Evolutionary conservation across 257 asterid species (phyloP), one percentile per base, ranked within the genome.

Genomic region (Paraleonurus japonicus): DNA sequence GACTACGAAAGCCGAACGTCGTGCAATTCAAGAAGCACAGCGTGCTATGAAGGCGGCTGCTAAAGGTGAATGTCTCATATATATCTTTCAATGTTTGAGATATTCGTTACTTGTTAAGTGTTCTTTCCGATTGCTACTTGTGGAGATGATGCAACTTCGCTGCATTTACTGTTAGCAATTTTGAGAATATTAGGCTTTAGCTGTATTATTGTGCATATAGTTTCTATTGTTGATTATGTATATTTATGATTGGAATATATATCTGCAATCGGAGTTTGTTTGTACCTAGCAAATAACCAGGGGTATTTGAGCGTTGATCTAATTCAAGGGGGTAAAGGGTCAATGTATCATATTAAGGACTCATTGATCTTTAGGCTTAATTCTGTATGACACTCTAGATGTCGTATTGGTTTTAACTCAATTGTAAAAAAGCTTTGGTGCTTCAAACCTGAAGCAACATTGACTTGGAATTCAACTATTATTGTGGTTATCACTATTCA

Each of bases 1-100:
- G 83, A 85, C 96, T 2, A 83, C 97, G 0, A 95, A 92, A 67
- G 98, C 98, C 2, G 98, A 92, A 76, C 87, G 98, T 63, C 88
- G 99, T n/a, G 99, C 98, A 12, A 75, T 84, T 43, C 98, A 95
- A 76, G 99, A 95, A 77, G 94, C 99, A 20, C 97, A 95, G 70
- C 80, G 98, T 26, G 98, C 99, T 75, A 95, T 92, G 15, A 95
- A 95, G 85, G 88, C 88, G 63, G 90, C 96, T 54, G 74, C 93
- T 5, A 92, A 86, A 89, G 95, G 98, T 92, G 67, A 19, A 33
- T 39, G 59, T 20, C 19, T 66, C 61, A 20, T 45, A 19, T 41
- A 30, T 67, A 16, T 19, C 50, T 72, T 26, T 61, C 51, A 19
- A 6, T 12, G 32, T 54, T 33, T 15, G 69, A 69, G 26, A 26